Evolutionary conservation across 1,284 basidiomycete species (phyloP).

Genomic region (Malassezia equina): DNA sequence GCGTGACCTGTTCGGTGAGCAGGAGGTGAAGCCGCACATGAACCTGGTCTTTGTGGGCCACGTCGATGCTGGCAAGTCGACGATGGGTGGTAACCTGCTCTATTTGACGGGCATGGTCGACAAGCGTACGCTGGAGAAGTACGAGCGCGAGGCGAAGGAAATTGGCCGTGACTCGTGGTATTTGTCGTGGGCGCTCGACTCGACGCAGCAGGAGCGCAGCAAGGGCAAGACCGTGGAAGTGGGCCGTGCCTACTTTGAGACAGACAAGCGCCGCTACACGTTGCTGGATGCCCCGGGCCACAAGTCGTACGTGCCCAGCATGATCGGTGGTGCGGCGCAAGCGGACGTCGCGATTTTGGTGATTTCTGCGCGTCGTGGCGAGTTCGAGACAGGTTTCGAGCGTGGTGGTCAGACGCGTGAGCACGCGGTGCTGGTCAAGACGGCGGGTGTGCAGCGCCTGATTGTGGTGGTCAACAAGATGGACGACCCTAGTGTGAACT

Average conservation of each 20-base stretch:
- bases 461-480: constrained; percentile 48
- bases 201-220: constrained; percentile 44
- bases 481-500: constrained; percentile 46
- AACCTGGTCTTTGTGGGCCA: constrained; percentile 48
- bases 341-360: constrained; percentile 46
- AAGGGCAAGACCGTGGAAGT: constrained; percentile 48
- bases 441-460: constrained; percentile 45
- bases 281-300: constrained; percentile 47
- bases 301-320: constrained; percentile 46
- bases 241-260: constrained; percentile 47
- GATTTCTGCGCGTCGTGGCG: constrained; percentile 44
- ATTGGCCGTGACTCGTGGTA: constrained; percentile 47
- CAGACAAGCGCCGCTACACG: constrained; percentile 45
- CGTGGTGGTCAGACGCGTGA: constrained; percentile 46
- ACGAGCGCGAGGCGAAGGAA: constrained; percentile 46
- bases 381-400: constrained; percentile 48
- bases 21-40: constrained; percentile 44
- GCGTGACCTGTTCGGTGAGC: constrained; percentile 44
- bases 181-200: constrained; percentile 47
- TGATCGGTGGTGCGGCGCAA: constrained; percentile 47
- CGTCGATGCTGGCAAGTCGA: constrained; percentile 48
- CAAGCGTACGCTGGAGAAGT: constrained; percentile 48
- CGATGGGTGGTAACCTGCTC: constrained; percentile 46
- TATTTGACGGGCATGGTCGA: constrained; percentile 47
- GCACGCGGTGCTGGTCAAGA: constrained; percentile 47